A percentile compares a stretch with the other conserved stretches of the same genome.
Conservation (phyloP, 495 filamentous ascomycete species). For the Cudoniella acicularis region DNA sequence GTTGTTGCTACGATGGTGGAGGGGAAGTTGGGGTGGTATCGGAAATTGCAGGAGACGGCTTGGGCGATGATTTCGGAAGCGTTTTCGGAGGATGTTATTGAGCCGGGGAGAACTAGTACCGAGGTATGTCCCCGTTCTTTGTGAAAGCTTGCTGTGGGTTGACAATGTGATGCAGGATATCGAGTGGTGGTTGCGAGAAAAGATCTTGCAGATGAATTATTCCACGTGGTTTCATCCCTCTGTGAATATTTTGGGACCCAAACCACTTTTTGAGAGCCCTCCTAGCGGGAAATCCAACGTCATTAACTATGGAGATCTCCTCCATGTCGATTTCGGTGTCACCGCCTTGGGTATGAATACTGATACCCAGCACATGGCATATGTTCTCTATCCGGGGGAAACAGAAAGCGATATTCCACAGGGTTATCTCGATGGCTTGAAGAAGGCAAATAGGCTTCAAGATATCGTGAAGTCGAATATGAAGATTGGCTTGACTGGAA, state of each 20-base stretch:
- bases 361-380: slow-evolving; percentile 45
- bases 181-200: slow-evolving; percentile 45
- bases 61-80: slow-evolving; percentile 45
- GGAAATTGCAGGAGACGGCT: slow-evolving; percentile 40
- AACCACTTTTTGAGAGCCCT: background rate
- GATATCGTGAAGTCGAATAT: slow-evolving; percentile 42
- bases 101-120: slow-evolving; percentile 38
- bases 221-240: slow-evolving; percentile 46
- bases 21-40: slow-evolving; percentile 37
- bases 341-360: slow-evolving; percentile 45
- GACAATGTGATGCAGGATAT: slow-evolving; percentile 30
- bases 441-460: slow-evolving; percentile 40
- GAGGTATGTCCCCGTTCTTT: slow-evolving; percentile 25
- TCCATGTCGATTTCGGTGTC: slow-evolving; percentile 46
- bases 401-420: slow-evolving; percentile 35
- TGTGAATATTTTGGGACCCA: slow-evolving; percentile 34
- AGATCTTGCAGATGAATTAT: slow-evolving; percentile 42
- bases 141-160: background rate
- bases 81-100: slow-evolving; percentile 40
- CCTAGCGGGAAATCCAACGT: slow-evolving; percentile 11
- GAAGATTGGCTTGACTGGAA: slow-evolving; percentile 37
- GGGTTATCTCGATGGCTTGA: slow-evolving; percentile 35
- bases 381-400: slow-evolving; percentile 40
- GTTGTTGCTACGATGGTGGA: slow-evolving; percentile 39
- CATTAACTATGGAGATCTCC: slow-evolving; percentile 39